Percentiles rank a stretch among this genome's conserved stretches.
phyloP scores from a whole-genome alignment of 768 basidiomycete genomes.

The Baorangia bicolor region DNA sequence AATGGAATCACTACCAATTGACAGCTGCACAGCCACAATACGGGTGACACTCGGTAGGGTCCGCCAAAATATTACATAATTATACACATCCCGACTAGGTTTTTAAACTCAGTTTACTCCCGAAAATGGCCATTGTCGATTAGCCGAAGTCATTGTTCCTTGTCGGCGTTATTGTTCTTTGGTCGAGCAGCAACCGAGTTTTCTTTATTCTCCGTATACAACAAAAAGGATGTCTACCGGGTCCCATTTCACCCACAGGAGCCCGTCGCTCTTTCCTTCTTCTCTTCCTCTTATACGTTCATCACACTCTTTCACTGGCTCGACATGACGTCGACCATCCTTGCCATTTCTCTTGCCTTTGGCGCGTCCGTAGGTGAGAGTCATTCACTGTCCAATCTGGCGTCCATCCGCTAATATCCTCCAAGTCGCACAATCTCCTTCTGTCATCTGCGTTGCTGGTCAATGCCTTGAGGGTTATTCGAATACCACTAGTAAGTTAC shows the following conservation, averaged over 20 bases:
- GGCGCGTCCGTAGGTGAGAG: constrained; percentile 40
- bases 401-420: not conserved
- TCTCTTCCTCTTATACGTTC: constrained; percentile 16
- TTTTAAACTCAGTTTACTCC: no score
- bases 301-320: constrained; percentile 25
- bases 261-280: constrained; percentile 23
- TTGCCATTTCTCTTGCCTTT: constrained; percentile 37
- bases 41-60: no score
- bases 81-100: no score
- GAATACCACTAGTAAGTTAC: constrained; percentile 62
- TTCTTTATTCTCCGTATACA: constrained; percentile 26
- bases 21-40: constrained; percentile 11
- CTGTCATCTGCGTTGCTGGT: constrained; percentile 82
- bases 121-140: constrained; percentile 8
- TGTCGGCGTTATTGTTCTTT: constrained; percentile 21
- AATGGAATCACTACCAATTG: not conserved
- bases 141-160: constrained; percentile 29
- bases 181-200: constrained; percentile 18
- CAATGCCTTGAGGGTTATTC: constrained; percentile 83
- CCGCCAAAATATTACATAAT: no score
- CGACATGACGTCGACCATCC: constrained; percentile 41
- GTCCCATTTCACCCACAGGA: constrained; percentile 13
- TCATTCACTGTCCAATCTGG: not conserved
- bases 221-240: constrained; percentile 30
- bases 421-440: constrained; percentile 54